Conservation (phyloP, 495 filamentous ascomycete species). For the Trichoderma reesei region DNA sequence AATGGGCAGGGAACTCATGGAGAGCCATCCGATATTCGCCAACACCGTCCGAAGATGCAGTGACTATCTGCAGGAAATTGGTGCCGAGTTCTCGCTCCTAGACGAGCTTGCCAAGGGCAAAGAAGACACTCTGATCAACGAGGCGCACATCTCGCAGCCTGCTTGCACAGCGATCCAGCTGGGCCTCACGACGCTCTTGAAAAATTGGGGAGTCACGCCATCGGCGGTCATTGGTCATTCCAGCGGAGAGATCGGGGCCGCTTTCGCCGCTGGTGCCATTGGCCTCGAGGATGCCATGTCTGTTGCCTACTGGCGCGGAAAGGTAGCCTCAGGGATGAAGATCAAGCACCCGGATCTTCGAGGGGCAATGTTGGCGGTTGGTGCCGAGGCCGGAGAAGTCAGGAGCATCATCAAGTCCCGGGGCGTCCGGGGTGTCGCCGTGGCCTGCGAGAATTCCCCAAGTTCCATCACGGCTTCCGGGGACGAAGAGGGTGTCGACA, state of each 20-base stretch:
- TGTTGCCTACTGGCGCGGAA: conserved; percentile 33
- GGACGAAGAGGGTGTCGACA: conserved; percentile 22
- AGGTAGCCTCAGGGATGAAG: conserved; percentile 16
- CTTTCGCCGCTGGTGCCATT: conserved; percentile 29
- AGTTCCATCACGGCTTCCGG: conserved; percentile 31
- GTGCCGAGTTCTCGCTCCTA: conserved; percentile 13
- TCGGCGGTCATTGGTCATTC: conserved; percentile 44
- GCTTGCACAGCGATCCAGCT: conserved; percentile 34
- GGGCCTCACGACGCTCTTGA: conserved; percentile 36
- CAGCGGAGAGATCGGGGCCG: conserved; percentile 47
- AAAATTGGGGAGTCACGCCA: conserved; percentile 35
- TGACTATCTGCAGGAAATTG: conserved; percentile 14
- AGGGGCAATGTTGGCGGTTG: conserved; percentile 36
- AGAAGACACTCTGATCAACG: conserved; percentile 11
- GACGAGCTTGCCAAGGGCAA: conserved; percentile 14
- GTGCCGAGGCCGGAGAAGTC: conserved; percentile 16
- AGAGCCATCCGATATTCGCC: conserved; percentile 19
- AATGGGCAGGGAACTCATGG: conserved; percentile 39
- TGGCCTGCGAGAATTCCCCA: conserved; percentile 37
- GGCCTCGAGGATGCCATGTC: conserved; percentile 35
- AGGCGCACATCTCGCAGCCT: conserved; percentile 26
- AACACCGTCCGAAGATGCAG: conserved; percentile 21
- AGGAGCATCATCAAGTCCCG: conserved; percentile 13
- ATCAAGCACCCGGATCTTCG: conserved; percentile 16
- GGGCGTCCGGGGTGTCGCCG: conserved; percentile 14